These are phyloP conservation scores for Candida qinlingensis DNA, from an alignment of 805 yeast genomes.

Conservation along the genomic window DNA sequence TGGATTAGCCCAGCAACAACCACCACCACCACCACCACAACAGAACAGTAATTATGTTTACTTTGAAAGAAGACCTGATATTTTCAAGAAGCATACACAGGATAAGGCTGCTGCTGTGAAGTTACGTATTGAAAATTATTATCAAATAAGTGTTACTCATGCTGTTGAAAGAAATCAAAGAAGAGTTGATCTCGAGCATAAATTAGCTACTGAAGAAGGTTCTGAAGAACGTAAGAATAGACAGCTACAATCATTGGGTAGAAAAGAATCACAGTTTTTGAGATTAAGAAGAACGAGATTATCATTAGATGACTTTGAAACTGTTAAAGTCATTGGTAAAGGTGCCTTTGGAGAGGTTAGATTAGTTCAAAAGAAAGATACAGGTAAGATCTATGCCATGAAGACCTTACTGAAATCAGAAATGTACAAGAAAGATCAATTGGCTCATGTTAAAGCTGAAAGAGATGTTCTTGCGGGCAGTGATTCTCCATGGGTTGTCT, in stretches of 20 bases:
- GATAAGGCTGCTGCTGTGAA: conserved; percentile 47
- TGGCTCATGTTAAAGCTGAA: conserved; percentile 93
- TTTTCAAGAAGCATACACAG: conserved; percentile 26
- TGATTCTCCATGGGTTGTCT: conserved; percentile 93
- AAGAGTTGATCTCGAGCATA: conserved; percentile 77
- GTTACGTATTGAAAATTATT: conserved; percentile 77
- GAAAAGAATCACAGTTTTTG: conserved; percentile 80
- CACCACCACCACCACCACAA: conserved; percentile 2
- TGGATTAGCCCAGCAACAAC: conserved; percentile 8
- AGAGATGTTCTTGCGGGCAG: conserved; percentile 95
- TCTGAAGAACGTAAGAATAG: conserved; percentile 62
- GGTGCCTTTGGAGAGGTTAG: conserved; percentile 99
- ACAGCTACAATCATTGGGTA: conserved; percentile 76
- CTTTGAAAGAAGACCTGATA: conserved; percentile 27
- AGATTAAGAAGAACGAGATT: conserved; percentile 89
- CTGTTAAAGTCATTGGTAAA: conserved; percentile 97
- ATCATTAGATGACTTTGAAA: conserved; percentile 88
- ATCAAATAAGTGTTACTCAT: conserved; percentile 85
- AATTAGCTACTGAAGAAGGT: conserved; percentile 67
- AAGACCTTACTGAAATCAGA: conserved; percentile 84
- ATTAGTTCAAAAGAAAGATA: conserved; percentile 88
- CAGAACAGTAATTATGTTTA: conserved; percentile 19
- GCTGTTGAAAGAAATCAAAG: conserved; percentile 96
- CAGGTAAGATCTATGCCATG: conserved; percentile 91
- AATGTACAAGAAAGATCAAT: conserved; percentile 84